Conservation (phyloP, 148 eudicot genomes). For the Drosera capensis region DNA sequence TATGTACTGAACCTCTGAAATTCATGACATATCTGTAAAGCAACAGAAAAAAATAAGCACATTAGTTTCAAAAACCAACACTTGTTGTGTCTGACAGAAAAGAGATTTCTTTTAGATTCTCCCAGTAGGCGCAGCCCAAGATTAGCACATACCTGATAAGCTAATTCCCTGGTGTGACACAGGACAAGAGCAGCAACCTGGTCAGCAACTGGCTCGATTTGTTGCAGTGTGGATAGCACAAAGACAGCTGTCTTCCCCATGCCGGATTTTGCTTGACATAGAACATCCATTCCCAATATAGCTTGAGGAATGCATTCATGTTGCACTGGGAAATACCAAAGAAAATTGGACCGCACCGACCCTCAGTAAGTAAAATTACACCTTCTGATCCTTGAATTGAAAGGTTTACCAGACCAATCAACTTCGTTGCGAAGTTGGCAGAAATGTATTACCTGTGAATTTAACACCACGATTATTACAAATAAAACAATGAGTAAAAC, state of each 20-base stretch:
- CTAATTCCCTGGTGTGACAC: constrained; percentile 64
- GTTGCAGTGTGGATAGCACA: constrained; percentile 60
- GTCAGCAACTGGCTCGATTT: constrained; percentile 61
- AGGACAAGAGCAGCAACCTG: constrained; percentile 72
- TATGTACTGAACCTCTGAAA: constrained; percentile 68
- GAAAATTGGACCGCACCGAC: constrained; percentile 35
- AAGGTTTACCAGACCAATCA: constrained; percentile 39
- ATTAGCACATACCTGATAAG: constrained; percentile 46
- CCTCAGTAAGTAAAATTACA: constrained; percentile 37
- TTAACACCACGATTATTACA: not conserved
- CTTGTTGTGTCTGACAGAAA: not conserved
- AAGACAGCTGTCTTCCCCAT: constrained; percentile 80
- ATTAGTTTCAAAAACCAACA: not conserved
- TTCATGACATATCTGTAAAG: constrained; percentile 50
- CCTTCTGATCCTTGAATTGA: constrained; percentile 33
- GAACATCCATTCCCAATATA: constrained; percentile 73
- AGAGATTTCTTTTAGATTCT: not conserved
- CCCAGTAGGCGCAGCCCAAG: no score
- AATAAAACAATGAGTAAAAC: no score
- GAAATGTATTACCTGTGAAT: constrained; percentile 39
- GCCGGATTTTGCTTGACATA: constrained; percentile 77
- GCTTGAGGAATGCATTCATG: constrained; percentile 80
- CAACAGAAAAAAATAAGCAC: not conserved
- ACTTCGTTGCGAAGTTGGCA: constrained; percentile 26
- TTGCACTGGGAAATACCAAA: constrained; percentile 68